Evolutionary conservation across 2,329 filamentous ascomycete species (phyloP).

Genomic region (Fusarium marasasianum): DNA sequence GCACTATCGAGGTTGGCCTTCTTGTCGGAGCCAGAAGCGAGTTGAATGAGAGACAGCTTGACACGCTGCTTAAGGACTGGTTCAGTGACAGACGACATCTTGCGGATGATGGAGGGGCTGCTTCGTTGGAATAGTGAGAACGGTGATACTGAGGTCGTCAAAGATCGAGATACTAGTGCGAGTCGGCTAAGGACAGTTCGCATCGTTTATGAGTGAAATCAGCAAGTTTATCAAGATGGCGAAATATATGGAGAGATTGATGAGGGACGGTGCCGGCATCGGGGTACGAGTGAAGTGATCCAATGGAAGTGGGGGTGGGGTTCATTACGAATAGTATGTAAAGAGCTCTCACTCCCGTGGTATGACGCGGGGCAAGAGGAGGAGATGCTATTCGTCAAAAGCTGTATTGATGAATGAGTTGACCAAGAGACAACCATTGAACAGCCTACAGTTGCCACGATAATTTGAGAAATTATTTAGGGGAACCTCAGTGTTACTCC

Average conservation of each 20-base stretch:
- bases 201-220: constrained; percentile 18
- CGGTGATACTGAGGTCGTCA: constrained; percentile 12
- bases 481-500: not conserved
- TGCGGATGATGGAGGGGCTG: constrained; percentile 43
- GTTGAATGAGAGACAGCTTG: constrained; percentile 83
- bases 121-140: constrained; percentile 29
- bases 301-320: constrained; percentile 30
- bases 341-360: not conserved
- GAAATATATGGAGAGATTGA: not conserved
- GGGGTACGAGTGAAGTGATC: constrained; percentile 12
- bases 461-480: not conserved
- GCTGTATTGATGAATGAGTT: not conserved
- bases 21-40: constrained; percentile 86
- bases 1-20: constrained; percentile 83
- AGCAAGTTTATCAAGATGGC: not conserved
- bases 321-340: constrained; percentile 16
- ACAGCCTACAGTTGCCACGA: not conserved
- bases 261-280: constrained; percentile 16
- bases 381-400: constrained; percentile 10
- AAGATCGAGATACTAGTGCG: constrained; percentile 16
- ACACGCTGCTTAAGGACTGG: constrained; percentile 76
- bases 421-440: not conserved
- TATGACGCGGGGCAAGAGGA: constrained; percentile 24
- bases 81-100: constrained; percentile 47
- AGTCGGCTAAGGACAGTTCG: constrained; percentile 24